phyloP scores from a whole-genome alignment of 2,329 filamentous ascomycete genomes.

The Phaeosphaeria sp. region DNA sequence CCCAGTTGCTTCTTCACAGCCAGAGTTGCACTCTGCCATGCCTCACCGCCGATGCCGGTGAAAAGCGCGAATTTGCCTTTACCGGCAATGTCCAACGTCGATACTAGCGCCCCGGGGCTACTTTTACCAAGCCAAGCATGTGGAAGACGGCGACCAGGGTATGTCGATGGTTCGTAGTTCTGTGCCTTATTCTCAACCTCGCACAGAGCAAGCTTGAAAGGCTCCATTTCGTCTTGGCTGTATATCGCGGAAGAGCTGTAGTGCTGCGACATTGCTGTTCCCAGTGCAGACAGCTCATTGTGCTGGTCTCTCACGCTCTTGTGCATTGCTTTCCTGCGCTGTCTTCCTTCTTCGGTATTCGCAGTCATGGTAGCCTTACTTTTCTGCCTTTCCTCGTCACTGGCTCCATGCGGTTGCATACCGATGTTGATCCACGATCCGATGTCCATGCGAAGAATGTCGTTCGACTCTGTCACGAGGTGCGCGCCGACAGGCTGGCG shows the following conservation, averaged over 20 bases:
- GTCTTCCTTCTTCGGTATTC: slow-evolving; percentile 2
- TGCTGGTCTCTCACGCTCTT: slow-evolving; percentile 52
- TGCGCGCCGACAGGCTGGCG: slow-evolving; percentile 39
- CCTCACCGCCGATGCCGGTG: slow-evolving; percentile 62
- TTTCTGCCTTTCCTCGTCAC: slow-evolving; percentile 7
- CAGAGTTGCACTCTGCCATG: slow-evolving; percentile 60
- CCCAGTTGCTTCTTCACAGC: slow-evolving; percentile 49
- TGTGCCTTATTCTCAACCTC: slow-evolving; percentile 51
- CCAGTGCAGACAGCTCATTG: slow-evolving; percentile 63
- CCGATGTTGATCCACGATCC: slow-evolving; percentile 12
- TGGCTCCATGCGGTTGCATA: slow-evolving; percentile 7
- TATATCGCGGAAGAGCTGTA: slow-evolving; percentile 59
- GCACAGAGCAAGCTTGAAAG: slow-evolving; percentile 15
- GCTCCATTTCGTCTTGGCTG: slow-evolving; percentile 50
- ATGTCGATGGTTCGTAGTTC: slow-evolving; percentile 59
- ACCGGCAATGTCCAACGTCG: slow-evolving; percentile 67
- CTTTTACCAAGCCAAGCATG: slow-evolving; percentile 68
- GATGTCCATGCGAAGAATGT: slow-evolving; percentile 14
- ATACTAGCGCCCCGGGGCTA: slow-evolving; percentile 55
- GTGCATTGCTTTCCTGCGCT: slow-evolving; percentile 38
- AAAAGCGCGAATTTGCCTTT: slow-evolving; percentile 50
- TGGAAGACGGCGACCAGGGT: slow-evolving; percentile 66
- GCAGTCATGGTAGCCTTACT: slow-evolving; percentile 1
- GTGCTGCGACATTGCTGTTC: slow-evolving; percentile 66
- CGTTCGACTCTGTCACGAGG: slow-evolving; percentile 19